phyloP scores from a whole-genome alignment of 2,329 filamentous ascomycete species.

The Uncinocarpus reesii region DNA sequence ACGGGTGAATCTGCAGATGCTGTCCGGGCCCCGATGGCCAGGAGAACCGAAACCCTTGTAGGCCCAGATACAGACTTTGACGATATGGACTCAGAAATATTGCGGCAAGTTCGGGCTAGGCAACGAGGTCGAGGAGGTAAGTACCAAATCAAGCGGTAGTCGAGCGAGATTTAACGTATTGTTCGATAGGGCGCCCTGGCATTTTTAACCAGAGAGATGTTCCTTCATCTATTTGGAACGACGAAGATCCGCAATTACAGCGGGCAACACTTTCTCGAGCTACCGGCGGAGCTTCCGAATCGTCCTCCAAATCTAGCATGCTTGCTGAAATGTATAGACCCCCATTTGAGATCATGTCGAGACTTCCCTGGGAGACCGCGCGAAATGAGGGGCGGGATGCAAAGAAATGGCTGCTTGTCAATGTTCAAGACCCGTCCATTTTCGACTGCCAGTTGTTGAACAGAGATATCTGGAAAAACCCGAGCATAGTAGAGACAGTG shows the following conservation, averaged over 20 bases:
- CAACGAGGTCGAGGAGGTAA: slow-evolving; percentile 29
- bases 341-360: slow-evolving; percentile 79
- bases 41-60: slow-evolving; percentile 83
- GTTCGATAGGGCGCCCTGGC: slow-evolving; percentile 40
- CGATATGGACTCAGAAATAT: slow-evolving; percentile 51
- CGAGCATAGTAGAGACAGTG: slow-evolving; percentile 65
- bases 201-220: slow-evolving; percentile 58
- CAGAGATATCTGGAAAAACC: slow-evolving; percentile 90
- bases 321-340: slow-evolving; percentile 88
- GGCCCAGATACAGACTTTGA: slow-evolving; percentile 52
- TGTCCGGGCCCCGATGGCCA: slow-evolving; percentile 79
- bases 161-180: background rate
- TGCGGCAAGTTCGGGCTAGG: slow-evolving; percentile 52
- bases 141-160: slow-evolving; percentile 7
- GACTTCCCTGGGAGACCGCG: slow-evolving; percentile 70
- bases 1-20: slow-evolving; percentile 46
- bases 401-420: slow-evolving; percentile 91
- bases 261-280: slow-evolving; percentile 48
- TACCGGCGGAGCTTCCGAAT: slow-evolving; percentile 55
- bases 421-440: slow-evolving; percentile 84
- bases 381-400: slow-evolving; percentile 75
- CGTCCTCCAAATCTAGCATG: slow-evolving; percentile 60
- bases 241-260: slow-evolving; percentile 40
- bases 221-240: slow-evolving; percentile 49
- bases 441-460: slow-evolving; percentile 94